Evolutionary conservation across 352 stramenopile species (phyloP).

Genomic region (Saprolegnia diclina): DNA sequence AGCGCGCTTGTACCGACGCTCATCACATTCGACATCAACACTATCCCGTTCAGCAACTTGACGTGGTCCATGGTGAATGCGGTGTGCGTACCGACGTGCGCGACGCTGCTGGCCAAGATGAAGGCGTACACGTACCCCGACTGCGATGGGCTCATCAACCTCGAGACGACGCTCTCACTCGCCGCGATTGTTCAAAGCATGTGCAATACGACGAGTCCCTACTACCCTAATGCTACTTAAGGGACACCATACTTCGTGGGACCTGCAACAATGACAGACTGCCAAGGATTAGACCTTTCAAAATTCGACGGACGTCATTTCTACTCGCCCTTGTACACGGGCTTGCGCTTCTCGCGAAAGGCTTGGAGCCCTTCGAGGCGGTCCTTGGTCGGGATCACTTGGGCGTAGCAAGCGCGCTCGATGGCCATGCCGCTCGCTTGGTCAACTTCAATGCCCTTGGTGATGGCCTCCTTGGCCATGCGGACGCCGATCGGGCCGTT

Average conservation of each 20-base stretch:
- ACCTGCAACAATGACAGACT: too few relatives aligned
- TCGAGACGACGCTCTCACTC: constrained; percentile 16
- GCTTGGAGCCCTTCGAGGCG: constrained; percentile 87
- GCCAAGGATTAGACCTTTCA: too few relatives aligned
- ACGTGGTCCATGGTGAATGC: constrained; percentile 6
- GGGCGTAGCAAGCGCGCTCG: constrained; percentile 88
- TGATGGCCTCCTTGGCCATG: constrained; percentile 87
- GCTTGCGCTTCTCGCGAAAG: constrained; percentile 91
- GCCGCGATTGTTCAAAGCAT: neutral
- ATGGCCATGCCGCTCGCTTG: constrained; percentile 84
- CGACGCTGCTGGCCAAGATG: neutral
- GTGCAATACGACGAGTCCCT: neutral
- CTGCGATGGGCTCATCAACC: constrained; percentile 23
- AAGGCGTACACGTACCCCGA: constrained; percentile 7
- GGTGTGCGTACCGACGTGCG: neutral
- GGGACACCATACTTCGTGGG: too few relatives aligned
- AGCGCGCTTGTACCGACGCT: neutral
- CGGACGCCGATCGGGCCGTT: constrained; percentile 90
- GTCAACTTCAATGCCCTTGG: constrained; percentile 79
- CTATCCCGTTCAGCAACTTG: constrained; percentile 6
- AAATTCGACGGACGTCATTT: too few relatives aligned
- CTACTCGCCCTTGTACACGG: constrained; percentile 85
- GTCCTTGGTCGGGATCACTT: constrained; percentile 89
- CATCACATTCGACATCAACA: neutral
- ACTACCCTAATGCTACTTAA: constrained; percentile 2